Conservation (phyloP, 2,329 filamentous ascomycete genomes). For the Trichophyton benhamiae region DNA sequence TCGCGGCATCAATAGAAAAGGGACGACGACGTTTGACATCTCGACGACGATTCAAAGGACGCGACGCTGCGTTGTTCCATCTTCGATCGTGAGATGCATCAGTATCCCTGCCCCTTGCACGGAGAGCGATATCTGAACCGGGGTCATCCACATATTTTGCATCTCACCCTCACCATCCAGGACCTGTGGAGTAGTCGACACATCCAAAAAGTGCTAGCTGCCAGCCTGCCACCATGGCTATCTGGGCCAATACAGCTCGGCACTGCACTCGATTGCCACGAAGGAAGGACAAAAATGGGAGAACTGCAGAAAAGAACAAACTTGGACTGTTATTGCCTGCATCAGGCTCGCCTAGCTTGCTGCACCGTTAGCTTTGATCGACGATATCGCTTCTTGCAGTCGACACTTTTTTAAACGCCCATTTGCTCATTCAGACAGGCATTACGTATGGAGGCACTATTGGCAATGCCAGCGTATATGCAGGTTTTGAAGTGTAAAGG, state of each 20-base stretch:
- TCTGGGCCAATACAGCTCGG: neutral
- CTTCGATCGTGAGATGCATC: neutral
- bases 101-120: neutral
- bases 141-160: neutral
- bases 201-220: neutral
- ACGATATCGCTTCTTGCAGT: neutral
- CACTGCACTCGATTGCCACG: neutral
- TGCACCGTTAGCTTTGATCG: neutral
- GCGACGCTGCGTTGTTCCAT: neutral
- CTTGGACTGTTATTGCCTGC: neutral
- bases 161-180: neutral
- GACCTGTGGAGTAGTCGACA: neutral
- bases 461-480: neutral
- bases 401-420: neutral
- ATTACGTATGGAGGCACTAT: neutral
- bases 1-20: too few species aligned
- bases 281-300: too few species aligned
- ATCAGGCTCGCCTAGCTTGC: neutral
- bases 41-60: too few species aligned
- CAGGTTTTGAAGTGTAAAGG: neutral
- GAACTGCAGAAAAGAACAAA: neutral
- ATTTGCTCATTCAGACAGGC: neutral
- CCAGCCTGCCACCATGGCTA: neutral
- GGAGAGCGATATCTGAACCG: neutral
- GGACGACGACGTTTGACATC: too few species aligned